Base-by-base conservation (phyloP, 352 stramenopile genomes). In the Lagenidium giganteum region DNA sequence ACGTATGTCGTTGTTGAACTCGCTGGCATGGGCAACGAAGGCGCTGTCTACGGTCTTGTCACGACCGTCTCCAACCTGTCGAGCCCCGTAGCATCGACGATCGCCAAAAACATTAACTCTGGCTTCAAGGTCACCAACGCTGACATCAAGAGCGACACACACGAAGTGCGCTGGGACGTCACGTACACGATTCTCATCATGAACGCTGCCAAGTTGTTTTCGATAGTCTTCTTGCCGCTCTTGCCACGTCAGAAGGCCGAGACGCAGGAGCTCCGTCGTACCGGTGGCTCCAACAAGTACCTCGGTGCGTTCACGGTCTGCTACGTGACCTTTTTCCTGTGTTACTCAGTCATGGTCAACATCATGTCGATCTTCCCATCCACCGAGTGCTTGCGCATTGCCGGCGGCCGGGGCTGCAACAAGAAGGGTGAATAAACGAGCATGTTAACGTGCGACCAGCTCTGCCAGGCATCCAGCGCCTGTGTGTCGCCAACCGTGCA, bases 361-460 rank as follows among this genome's bases (percentile, higher is more conserved):
- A 24, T 73, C 25, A 64, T 73, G 52, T 56, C 41, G 18, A 70
- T 73, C 50, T 67, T 57, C 38, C 37, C 52, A 4, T 54, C 47
- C 40, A 73, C 63, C n/a, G 51, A 47, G 20, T 73, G 63, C 23
- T 41, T 53, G 35, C 25, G 51, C 29, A 70, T 73, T 34, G n/a
- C 33, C 18, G 28, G 28, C 14, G 28, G 28, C 14, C 28, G 28
- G 8, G 28, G 28, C 28, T 32, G 28, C 28, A 14, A 32, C 8
- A 52, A 52, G 30, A 55, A 48, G 27, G 14, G 9, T 14, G 28
- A 32, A 32, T 32, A 9, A 32, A 32, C n/a, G n/a, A n/a, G n/a
- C n/a, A n/a, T n/a, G n/a, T n/a, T n/a, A n/a, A n/a, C n/a, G n/a
- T n/a, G n/a, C n/a, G n/a, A n/a, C n/a, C n/a, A n/a, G n/a, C n/a